Evolutionary conservation across 1,139 yeast species (phyloP), one percentile per base, ranked within the genome.

Genomic region (Diutina sp.): DNA sequence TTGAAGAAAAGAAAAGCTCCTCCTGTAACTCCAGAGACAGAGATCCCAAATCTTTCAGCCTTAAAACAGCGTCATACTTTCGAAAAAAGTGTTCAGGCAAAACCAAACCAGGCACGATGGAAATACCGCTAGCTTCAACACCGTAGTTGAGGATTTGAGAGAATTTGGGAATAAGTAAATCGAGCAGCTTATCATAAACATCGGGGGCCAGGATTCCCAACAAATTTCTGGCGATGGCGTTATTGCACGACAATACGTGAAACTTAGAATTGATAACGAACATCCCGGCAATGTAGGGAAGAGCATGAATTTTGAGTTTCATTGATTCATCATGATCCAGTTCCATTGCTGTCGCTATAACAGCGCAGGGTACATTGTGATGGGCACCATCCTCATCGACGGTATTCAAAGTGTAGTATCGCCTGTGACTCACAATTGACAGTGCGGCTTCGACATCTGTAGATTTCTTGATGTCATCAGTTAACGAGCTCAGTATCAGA

Each of bases 71-170:
- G 59, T 73, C 72, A 60, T 72, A 75, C 58, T 84, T 84, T 61
- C 97, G 77, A 69, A 90, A 90, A 66, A 87, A 86, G 69, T 90
- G 97, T 67, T 90, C 97, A 0, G 97, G 96, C 16, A 90, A 71
- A 0, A 90, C 81, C 53, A 76, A 66, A 0, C 96, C 72, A 71
- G 77, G 64, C 80, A 88, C 60, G 65, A 79, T 59, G 28, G 18
- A n/a, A n/a, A 50, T 7, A 16, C 45, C 44, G 11, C 41, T n/a
- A 11, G 18, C 18, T 60, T 71, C 61, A 56, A 70, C 63, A 2
- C 89, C 84, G 32, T 71, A 66, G 4, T 72, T 69, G 58, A 89
- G 71, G 51, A 87, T 76, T 9, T 71, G 68, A 2, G 79, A 68
- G 64, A 90, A 90, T 35, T 78, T 72, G 2, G 97, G 96, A 25